Percentiles rank a stretch among this genome's conserved stretches.
These are phyloP conservation scores for Amoebophrya sp. DNA, from an alignment of 169 alveolate genomes.

Conservation along the genomic window DNA sequence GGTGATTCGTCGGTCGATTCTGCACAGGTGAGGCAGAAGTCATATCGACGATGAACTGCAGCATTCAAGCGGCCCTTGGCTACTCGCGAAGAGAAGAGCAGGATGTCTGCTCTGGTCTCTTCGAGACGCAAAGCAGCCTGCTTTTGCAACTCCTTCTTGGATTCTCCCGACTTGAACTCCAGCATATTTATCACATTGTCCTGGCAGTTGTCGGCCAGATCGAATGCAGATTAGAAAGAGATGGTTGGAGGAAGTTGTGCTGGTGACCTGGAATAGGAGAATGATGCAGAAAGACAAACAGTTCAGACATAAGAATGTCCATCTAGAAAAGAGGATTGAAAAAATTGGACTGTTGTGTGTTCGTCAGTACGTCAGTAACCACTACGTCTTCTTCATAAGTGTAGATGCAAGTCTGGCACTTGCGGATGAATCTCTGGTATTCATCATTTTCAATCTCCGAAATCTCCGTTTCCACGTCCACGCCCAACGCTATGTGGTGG, in stretches of 20 bases:
- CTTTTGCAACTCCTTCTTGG: not conserved
- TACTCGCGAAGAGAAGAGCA: not conserved
- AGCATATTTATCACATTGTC: not conserved
- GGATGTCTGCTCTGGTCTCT: not conserved
- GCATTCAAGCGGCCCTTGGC: constrained; percentile 23
- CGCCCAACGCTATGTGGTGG: not conserved
- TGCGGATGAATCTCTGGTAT: not conserved
- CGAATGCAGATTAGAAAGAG: no score
- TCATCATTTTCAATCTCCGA: not conserved
- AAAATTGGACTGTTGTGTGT: no score
- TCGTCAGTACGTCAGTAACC: no score
- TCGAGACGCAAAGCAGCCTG: not conserved
- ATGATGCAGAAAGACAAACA: no score
- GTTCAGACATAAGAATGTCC: no score
- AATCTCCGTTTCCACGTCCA: not conserved
- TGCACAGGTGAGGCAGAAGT: constrained; percentile 9
- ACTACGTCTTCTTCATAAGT: no score
- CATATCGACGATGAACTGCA: not conserved
- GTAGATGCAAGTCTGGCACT: not conserved
- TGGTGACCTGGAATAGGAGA: no score
- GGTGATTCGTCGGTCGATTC: not conserved
- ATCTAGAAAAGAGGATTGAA: no score
- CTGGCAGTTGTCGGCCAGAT: not conserved
- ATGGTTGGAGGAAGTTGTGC: no score
- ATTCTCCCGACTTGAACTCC: not conserved